Conservation (phyloP, 2,329 filamentous ascomycete species). For the Beauveria asiatica region DNA sequence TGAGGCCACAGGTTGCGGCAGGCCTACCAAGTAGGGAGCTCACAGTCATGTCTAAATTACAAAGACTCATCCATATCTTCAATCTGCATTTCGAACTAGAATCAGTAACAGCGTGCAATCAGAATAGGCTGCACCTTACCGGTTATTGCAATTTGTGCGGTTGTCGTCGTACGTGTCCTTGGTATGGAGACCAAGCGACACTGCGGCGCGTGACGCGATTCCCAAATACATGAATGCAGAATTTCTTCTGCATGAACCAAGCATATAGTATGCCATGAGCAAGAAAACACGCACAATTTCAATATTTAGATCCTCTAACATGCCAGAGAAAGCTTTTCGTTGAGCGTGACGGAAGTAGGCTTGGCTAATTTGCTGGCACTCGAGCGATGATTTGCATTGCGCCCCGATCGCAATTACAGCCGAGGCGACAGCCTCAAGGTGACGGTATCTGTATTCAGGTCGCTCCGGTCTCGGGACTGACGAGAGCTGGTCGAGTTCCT, state of each 20-base stretch:
- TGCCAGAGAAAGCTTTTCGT: conserved; percentile 37
- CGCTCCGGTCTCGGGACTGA: conserved; percentile 7
- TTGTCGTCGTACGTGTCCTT: conserved; percentile 21
- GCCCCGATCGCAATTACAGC: conserved; percentile 45
- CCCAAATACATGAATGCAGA: conserved; percentile 57
- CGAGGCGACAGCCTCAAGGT: conserved; percentile 19
- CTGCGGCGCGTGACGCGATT: conserved; percentile 48
- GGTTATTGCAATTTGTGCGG: conserved; percentile 13
- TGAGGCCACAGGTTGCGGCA: conserved; percentile 25
- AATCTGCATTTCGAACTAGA: conserved; percentile 15
- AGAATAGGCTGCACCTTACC: conserved; percentile 15
- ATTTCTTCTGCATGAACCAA: conserved; percentile 49
- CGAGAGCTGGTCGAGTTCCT: neutral
- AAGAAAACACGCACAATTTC: conserved; percentile 44
- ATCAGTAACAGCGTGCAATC: no score
- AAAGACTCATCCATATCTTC: conserved; percentile 29
- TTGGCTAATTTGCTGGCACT: conserved; percentile 23
- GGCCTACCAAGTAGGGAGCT: conserved; percentile 31
- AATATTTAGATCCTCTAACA: conserved; percentile 45
- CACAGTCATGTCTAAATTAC: conserved; percentile 30
- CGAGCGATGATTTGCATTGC: conserved; percentile 29
- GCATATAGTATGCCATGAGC: conserved; percentile 51
- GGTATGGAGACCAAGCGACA: conserved; percentile 46
- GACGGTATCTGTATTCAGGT: neutral
- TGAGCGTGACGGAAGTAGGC: conserved; percentile 40